Evolutionary conservation across 371 early-diverging fungal genomes (phyloP), one percentile per base, ranked within the genome.

Genomic region (Saksenaea vasiformis): DNA sequence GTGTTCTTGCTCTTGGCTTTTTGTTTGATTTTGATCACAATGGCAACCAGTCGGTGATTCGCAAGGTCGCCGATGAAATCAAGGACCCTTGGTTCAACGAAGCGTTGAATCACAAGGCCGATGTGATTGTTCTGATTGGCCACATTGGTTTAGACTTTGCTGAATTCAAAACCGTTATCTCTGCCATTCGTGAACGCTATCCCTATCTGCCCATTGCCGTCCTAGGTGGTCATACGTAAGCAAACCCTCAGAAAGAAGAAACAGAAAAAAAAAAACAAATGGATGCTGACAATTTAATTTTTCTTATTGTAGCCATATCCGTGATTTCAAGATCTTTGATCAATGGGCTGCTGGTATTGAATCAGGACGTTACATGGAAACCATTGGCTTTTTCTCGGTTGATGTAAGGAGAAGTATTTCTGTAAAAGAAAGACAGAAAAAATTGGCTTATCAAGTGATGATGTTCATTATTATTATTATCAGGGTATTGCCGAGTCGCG

Each of bases 291-390:
- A 22, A 22, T 15, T 22, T 19, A 13, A 19, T 28, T 28, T 36
- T 34, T 14, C 35, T 56, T 54, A 28, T 5, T 56, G 53, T 56
- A 71, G 66, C 9, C 88, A 88, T 66, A 68, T 81, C 19, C 82
- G 88, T 57, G 88, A 88, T 55, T 84, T 82, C 68, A 72, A 61
- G 26, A 56, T 66, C 44, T 85, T 78, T 47, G 88, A 85, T 67
- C 58, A 57, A 9, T 79, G 82, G 66, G 84, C 83, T 11, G 83
- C 74, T 62, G 88, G 83, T 37, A 70, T 88, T 35, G 76, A 82
- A 41, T 74, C 81, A 28, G 88, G 88, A 39, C 77, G 84, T 10
- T 86, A 81, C 73, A 64, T 88, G 69, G 86, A 88, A 44, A 83
- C 88, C 15, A 44, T 88, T 55, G 88, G 85, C 2, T 86, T 80